These are phyloP conservation scores for Begonia masoniana DNA, from an alignment of 306 rosid species.

Conservation along the genomic window DNA sequence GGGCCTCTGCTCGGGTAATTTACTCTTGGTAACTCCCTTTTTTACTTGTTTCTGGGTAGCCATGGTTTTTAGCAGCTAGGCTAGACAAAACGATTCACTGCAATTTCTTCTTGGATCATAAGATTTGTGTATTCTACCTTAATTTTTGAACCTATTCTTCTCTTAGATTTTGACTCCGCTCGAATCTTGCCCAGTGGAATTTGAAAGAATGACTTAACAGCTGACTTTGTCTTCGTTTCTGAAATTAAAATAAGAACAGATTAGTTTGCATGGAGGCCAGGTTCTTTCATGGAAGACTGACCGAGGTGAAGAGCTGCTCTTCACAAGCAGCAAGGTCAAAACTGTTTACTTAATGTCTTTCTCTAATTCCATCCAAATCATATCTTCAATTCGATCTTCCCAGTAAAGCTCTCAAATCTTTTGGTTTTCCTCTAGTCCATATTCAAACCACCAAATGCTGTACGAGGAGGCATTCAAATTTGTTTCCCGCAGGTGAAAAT, in stretches of 20 bases:
- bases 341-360: too few relatives aligned
- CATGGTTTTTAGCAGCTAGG: too few relatives aligned
- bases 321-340: slow-evolving; percentile 57
- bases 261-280: slow-evolving; percentile 85
- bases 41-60: not conserved
- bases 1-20: slow-evolving; percentile 55
- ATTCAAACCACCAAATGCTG: slow-evolving; percentile 63
- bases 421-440: slow-evolving; percentile 32
- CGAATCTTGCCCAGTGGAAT: not conserved
- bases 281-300: slow-evolving; percentile 84
- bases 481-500: slow-evolving; percentile 76
- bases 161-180: not conserved
- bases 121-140: not conserved
- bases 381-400: too few relatives aligned
- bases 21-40: not conserved
- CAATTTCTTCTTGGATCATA: too few relatives aligned
- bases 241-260: slow-evolving; percentile 25
- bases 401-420: too few relatives aligned
- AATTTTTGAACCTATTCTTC: not conserved
- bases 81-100: too few relatives aligned
- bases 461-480: slow-evolving; percentile 87
- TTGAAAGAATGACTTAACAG: not conserved
- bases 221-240: not conserved
- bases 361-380: too few relatives aligned
- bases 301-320: slow-evolving; percentile 58